These are phyloP conservation scores for Kwoniella pini DNA, from an alignment of 768 basidiomycete species.

Conservation along the genomic window DNA sequence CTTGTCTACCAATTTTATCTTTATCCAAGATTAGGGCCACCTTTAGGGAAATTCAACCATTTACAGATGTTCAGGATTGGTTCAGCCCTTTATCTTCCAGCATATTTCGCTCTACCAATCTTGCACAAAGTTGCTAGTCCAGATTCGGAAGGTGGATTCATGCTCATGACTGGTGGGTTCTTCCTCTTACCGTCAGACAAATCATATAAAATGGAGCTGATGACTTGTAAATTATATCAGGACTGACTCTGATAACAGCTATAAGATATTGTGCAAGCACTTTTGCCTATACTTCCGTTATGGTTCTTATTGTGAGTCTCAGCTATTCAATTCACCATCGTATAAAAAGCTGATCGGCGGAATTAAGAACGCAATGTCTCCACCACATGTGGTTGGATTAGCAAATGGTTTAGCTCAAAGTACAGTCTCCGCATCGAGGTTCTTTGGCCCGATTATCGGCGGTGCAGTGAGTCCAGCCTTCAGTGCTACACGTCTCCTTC, in stretches of 20 bases:
- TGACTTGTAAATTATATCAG: constrained; percentile 54
- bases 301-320: constrained; percentile 65
- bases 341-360: background rate
- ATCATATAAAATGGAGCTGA: no score
- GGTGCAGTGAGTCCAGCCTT: constrained; percentile 28
- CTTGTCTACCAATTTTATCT: constrained; percentile 70
- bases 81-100: constrained; percentile 80
- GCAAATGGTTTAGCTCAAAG: constrained; percentile 97
- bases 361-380: constrained; percentile 66
- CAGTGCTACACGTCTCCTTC: background rate
- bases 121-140: constrained; percentile 69
- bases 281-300: constrained; percentile 86
- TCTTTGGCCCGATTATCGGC: constrained; percentile 67
- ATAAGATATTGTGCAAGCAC: constrained; percentile 83
- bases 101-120: constrained; percentile 79
- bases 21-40: constrained; percentile 56
- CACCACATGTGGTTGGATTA: constrained; percentile 80
- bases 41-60: constrained; percentile 54
- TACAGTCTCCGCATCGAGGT: constrained; percentile 88
- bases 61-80: constrained; percentile 56
- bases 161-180: constrained; percentile 67
- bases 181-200: background rate
- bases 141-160: constrained; percentile 67
- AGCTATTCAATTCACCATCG: background rate
- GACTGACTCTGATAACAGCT: constrained; percentile 76